phyloP scores from a whole-genome alignment of 1,284 basidiomycete species.

The Amylostereum areolatum region DNA sequence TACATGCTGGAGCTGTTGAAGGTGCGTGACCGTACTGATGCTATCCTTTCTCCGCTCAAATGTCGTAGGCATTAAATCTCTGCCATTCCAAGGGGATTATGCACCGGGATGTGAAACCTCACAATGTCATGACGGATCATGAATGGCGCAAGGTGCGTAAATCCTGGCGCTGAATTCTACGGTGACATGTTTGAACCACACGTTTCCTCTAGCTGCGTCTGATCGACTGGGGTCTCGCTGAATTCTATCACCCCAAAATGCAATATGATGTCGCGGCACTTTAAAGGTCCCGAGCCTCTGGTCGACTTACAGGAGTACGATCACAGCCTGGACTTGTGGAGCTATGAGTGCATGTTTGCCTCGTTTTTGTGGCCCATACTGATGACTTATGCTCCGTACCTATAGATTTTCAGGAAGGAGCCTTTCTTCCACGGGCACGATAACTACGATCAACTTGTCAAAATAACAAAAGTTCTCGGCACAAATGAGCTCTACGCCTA shows the following conservation, averaged over 20 bases:
- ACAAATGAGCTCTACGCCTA: constrained; percentile 92
- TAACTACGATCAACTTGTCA: constrained; percentile 98
- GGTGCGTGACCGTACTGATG: constrained; percentile 35
- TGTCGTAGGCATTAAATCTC: constrained; percentile 82
- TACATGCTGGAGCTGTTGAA: constrained; percentile 98
- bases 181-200: neutral
- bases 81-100: constrained; percentile 99
- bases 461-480: constrained; percentile 96
- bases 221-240: constrained; percentile 98
- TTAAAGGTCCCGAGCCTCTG: constrained; percentile 95
- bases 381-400: neutral
- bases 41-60: neutral
- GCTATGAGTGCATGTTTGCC: constrained; percentile 97
- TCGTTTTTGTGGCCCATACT: constrained; percentile 69
- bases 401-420: constrained; percentile 96
- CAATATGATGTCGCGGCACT: constrained; percentile 99
- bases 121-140: constrained; percentile 99
- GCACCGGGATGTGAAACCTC: constrained; percentile 98
- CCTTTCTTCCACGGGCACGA: constrained; percentile 99
- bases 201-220: constrained; percentile 65
- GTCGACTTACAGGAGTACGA: constrained; percentile 99
- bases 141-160: constrained; percentile 80
- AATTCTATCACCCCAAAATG: constrained; percentile 98
- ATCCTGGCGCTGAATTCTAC: no score
- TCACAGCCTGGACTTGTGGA: constrained; percentile 98